Evolutionary conservation across 225 moss, liverwort and hornwort genomes (phyloP).

Genomic region (Anthoceros angustus): DNA sequence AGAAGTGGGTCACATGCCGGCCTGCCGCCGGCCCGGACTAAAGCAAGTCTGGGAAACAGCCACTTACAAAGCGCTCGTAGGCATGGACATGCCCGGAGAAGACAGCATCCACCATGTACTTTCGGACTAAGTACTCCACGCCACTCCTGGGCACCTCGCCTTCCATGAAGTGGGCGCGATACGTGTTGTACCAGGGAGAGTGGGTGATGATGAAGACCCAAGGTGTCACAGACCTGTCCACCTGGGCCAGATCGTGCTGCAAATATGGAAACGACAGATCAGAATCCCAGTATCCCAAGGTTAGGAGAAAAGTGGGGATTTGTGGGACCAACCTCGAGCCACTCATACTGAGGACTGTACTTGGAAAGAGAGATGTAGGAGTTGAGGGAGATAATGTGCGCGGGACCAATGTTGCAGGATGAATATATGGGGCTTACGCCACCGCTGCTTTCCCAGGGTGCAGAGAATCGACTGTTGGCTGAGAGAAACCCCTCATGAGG

Average conservation of each 20-base stretch:
- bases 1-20: neutral
- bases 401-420: constrained; percentile 28
- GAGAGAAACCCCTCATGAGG: constrained; percentile 17
- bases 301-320: neutral
- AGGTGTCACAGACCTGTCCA: constrained; percentile 29
- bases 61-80: constrained; percentile 24
- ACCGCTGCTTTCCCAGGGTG: constrained; percentile 25
- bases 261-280: neutral
- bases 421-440: constrained; percentile 26
- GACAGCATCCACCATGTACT: constrained; percentile 27
- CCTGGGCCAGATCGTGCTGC: constrained; percentile 9
- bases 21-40: neutral
- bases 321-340: constrained; percentile 14
- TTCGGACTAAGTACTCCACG: constrained; percentile 15
- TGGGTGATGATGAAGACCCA: constrained; percentile 42
- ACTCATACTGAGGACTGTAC: constrained; percentile 22
- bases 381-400: constrained; percentile 24
- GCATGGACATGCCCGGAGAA: constrained; percentile 13
- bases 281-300: neutral
- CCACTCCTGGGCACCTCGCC: constrained; percentile 33
- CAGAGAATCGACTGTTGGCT: constrained; percentile 21
- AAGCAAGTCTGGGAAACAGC: neutral
- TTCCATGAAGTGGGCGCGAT: constrained; percentile 26
- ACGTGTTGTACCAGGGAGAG: constrained; percentile 38
- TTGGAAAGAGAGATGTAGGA: constrained; percentile 22